A percentile compares a stretch with the other conserved stretches of the same genome.
Conservation (phyloP, 306 rosid genomes). For the Lathyrus aphaca region DNA sequence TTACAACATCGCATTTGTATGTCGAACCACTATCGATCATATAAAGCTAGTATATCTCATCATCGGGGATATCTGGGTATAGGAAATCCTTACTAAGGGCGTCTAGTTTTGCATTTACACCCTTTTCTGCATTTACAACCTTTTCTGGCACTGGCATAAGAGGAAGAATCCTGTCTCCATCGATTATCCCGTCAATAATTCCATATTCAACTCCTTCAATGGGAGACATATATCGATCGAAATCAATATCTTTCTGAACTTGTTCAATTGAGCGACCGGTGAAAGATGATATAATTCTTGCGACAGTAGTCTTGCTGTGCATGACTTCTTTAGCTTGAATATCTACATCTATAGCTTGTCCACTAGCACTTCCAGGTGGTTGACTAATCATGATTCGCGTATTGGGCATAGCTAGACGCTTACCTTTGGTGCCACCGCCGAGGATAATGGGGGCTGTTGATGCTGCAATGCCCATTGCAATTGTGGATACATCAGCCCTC, state of each 20-base stretch:
- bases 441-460: conserved; percentile 94
- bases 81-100: conserved; percentile 62
- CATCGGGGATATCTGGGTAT: conserved; percentile 80
- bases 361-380: conserved; percentile 98
- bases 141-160: conserved; percentile 79
- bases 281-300: conserved; percentile 66
- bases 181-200: conserved; percentile 83
- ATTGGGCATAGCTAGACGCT: conserved; percentile 97
- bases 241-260: conserved; percentile 81
- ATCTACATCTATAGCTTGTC: conserved; percentile 93
- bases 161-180: conserved; percentile 77
- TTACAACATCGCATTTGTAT: conserved; percentile 24
- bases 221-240: conserved; percentile 92
- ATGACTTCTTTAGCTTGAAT: conserved; percentile 90
- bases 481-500: conserved; percentile 93
- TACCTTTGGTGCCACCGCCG: conserved; percentile 94
- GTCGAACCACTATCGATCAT: not conserved
- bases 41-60: conserved; percentile 72
- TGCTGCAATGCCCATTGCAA: conserved; percentile 90
- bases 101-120: conserved; percentile 51
- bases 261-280: conserved; percentile 86
- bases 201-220: conserved; percentile 97
- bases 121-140: conserved; percentile 72
- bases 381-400: conserved; percentile 92
- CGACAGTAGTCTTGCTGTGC: conserved; percentile 72